phyloP scores from a whole-genome alignment of 129 eudicot genomes.

The Tagetes erecta region DNA sequence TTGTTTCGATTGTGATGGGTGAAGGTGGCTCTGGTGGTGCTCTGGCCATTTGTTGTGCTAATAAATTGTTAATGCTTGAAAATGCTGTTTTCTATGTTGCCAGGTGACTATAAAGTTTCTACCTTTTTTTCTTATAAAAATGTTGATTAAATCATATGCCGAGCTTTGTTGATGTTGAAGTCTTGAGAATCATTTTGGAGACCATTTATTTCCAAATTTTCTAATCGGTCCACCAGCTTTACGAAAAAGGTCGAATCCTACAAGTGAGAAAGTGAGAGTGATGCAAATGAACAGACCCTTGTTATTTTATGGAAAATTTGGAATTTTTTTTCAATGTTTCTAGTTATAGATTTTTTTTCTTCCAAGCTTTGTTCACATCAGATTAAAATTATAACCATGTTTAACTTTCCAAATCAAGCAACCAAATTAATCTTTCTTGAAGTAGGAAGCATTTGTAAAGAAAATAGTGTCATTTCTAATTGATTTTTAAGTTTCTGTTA shows the following conservation, averaged over 20 bases:
- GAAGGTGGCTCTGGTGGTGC: conserved; percentile 98
- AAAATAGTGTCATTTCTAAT: not conserved
- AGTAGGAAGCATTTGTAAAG: conserved; percentile 19
- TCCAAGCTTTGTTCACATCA: too few species aligned
- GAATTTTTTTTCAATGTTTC: conserved; percentile 5
- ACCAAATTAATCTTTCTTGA: not conserved
- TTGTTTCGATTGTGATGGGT: conserved; percentile 78
- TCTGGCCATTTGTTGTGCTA: conserved; percentile 81
- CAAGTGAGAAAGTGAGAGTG: not conserved
- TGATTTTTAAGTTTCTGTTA: not conserved
- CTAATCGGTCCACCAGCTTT: not conserved
- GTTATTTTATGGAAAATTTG: not conserved
- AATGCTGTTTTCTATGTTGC: conserved; percentile 89
- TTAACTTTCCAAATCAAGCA: not conserved
- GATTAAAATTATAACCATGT: not conserved
- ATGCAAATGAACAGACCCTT: conserved; percentile 15
- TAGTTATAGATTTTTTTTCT: not conserved
- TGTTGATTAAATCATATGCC: not conserved
- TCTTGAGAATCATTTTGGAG: conserved; percentile 5
- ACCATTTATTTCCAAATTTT: conserved; percentile 6
- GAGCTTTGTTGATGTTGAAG: not conserved
- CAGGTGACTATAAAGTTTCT: conserved; percentile 51
- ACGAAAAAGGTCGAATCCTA: conserved; percentile 17
- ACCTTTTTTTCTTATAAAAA: not conserved
- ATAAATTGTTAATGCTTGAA: conserved; percentile 76